phyloP scores from a whole-genome alignment of 441 rosid genomes.

The Erodium moschatum region DNA sequence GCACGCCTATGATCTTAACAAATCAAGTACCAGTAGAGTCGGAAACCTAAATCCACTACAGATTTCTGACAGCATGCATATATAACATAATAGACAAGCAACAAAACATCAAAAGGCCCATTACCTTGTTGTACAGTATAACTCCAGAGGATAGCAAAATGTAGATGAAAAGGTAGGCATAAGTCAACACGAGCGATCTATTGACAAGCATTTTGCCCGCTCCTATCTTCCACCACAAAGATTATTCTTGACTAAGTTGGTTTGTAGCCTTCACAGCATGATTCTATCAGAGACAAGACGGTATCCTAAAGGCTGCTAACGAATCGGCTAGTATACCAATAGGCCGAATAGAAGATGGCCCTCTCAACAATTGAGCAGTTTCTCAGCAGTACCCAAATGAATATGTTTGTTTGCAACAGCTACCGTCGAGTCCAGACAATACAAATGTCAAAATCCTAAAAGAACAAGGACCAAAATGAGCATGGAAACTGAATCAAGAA shows the following conservation, averaged over 20 bases:
- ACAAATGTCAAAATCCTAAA: slow-evolving; percentile 4
- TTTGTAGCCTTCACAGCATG: slow-evolving; percentile 14
- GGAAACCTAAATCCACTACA: background rate
- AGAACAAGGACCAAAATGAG: background rate
- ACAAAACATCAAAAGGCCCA: no score
- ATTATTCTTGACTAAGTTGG: background rate
- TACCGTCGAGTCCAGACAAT: background rate
- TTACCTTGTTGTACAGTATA: slow-evolving; percentile 95
- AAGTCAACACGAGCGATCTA: slow-evolving; percentile 75
- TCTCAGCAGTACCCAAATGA: background rate
- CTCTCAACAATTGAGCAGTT: slow-evolving; percentile 13
- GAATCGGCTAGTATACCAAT: slow-evolving; percentile 13
- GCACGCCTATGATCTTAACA: no score
- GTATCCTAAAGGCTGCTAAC: background rate
- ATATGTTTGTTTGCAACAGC: no score
- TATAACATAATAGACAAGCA: no score
- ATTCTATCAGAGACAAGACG: slow-evolving; percentile 10
- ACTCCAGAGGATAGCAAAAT: slow-evolving; percentile 84
- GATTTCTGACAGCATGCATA: background rate
- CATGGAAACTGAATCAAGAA: no score
- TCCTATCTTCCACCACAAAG: slow-evolving; percentile 20
- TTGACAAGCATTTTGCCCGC: slow-evolving; percentile 42
- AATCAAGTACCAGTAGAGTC: no score
- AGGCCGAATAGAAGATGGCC: slow-evolving; percentile 6
- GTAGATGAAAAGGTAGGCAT: slow-evolving; percentile 76